Percentiles rank a stretch among this genome's conserved stretches.
These are phyloP conservation scores for Monosporascus sp. DNA, from an alignment of 2,329 filamentous ascomycete species.

Conservation along the genomic window DNA sequence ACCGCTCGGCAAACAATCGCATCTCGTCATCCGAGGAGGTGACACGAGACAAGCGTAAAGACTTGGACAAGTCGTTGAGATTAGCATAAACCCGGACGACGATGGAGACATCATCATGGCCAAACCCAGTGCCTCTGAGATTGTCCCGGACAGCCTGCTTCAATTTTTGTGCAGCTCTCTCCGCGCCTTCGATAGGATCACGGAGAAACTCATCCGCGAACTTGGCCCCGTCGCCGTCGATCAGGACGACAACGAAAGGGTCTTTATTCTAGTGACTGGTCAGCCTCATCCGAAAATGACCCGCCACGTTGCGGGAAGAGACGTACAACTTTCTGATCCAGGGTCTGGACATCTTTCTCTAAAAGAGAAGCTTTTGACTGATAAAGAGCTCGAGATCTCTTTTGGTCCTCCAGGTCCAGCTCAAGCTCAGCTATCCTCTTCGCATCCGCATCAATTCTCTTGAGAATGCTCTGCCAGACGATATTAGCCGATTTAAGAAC, in stretches of 20 bases:
- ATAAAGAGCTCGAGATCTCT: conserved; percentile 19
- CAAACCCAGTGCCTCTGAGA: conserved; percentile 15
- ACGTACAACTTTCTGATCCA: conserved; percentile 21
- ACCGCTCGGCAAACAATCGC: conserved; percentile 26
- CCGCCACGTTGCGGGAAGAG: neutral
- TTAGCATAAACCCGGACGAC: conserved; percentile 29
- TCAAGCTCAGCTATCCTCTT: conserved; percentile 21
- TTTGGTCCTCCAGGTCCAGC: conserved; percentile 24
- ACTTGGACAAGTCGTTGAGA: conserved; percentile 27
- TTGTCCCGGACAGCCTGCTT: conserved; percentile 26
- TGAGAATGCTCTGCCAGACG: conserved; percentile 17
- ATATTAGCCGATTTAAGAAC: conserved; percentile 8
- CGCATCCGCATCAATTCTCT: conserved; percentile 16
- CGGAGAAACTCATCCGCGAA: conserved; percentile 27
- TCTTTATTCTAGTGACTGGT: conserved; percentile 20
- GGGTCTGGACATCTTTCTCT: conserved; percentile 13
- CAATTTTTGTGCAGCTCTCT: conserved; percentile 24
- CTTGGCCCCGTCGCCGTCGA: conserved; percentile 30
- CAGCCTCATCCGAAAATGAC: conserved; percentile 3
- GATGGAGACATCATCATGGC: conserved; percentile 25
- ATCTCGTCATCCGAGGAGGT: conserved; percentile 26
- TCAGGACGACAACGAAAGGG: conserved; percentile 27
- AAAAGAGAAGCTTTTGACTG: conserved; percentile 16
- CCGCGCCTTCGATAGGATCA: conserved; percentile 21
- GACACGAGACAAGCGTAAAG: conserved; percentile 25